These are phyloP conservation scores for Guadua angustifolia DNA, from an alignment of 176 grass and related monocot genomes.

Conservation along the genomic window DNA sequence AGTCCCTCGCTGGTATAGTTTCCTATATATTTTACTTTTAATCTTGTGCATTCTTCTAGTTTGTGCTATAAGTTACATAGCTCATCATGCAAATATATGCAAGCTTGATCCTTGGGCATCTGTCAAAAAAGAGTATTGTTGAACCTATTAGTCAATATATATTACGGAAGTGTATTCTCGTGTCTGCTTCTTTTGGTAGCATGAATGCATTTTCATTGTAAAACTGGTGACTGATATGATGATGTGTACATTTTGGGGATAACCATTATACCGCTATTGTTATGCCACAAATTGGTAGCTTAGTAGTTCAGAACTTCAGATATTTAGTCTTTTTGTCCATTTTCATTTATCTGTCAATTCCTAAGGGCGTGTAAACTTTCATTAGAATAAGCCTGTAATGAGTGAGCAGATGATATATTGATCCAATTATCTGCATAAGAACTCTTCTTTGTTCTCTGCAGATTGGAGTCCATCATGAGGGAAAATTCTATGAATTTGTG, in stretches of 20 bases:
- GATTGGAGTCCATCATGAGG: constrained; percentile 91
- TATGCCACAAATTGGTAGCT: background rate
- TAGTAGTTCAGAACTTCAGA: background rate
- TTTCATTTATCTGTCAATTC: constrained; percentile 24
- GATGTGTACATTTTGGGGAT: background rate
- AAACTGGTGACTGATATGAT: background rate
- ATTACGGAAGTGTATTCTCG: background rate
- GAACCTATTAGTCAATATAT: background rate
- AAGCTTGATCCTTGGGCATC: constrained; percentile 17
- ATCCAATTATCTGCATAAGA: background rate
- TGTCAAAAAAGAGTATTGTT: constrained; percentile 3
- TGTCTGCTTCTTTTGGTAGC: background rate
- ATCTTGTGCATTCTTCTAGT: constrained; percentile 36
- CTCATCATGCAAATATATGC: background rate
- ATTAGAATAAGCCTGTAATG: constrained; percentile 10
- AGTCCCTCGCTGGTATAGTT: constrained; percentile 74
- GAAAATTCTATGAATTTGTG: constrained; percentile 89
- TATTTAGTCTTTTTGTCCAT: background rate
- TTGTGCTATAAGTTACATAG: constrained; percentile 30
- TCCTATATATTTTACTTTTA: constrained; percentile 24
- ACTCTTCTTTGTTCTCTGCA: constrained; percentile 46
- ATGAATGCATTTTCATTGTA: background rate
- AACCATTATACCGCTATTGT: background rate
- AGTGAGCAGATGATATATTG: constrained; percentile 14
- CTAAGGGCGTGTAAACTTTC: constrained; percentile 3